Conservation (phyloP, 2,329 filamentous ascomycete species). For the Stagonosporopsis tanaceti region DNA sequence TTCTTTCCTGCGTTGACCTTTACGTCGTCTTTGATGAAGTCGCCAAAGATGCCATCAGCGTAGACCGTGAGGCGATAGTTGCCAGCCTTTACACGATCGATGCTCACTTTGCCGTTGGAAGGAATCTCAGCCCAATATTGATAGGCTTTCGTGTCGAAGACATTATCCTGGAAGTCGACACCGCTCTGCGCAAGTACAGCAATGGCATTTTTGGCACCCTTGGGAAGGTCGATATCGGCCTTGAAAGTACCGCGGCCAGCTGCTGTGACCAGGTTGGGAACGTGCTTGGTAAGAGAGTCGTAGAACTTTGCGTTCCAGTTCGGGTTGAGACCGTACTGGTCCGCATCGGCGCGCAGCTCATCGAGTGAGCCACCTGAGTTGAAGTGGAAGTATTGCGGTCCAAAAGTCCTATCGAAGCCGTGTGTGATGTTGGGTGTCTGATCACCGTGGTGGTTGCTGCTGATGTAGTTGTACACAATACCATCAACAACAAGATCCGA, state of each 20-base stretch:
- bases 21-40: slow-evolving; percentile 63
- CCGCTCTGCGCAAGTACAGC: slow-evolving; percentile 63
- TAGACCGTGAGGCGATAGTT: slow-evolving; percentile 69
- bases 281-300: slow-evolving; percentile 66
- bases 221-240: slow-evolving; percentile 61
- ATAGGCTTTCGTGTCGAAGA: slow-evolving; percentile 60
- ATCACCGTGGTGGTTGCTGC: slow-evolving; percentile 67
- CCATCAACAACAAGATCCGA: slow-evolving; percentile 69
- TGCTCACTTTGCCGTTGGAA: slow-evolving; percentile 58
- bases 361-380: slow-evolving; percentile 59
- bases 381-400: slow-evolving; percentile 69
- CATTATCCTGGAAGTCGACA: slow-evolving; percentile 67
- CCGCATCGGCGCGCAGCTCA: slow-evolving; percentile 62
- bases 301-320: slow-evolving; percentile 68
- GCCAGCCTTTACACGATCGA: slow-evolving; percentile 64
- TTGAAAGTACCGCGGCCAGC: slow-evolving; percentile 60
- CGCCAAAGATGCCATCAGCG: slow-evolving; percentile 68
- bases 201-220: slow-evolving; percentile 59
- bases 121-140: slow-evolving; percentile 66
- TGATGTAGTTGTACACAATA: slow-evolving; percentile 70
- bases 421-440: slow-evolving; percentile 70
- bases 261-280: slow-evolving; percentile 66
- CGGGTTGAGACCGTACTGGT: slow-evolving; percentile 58
- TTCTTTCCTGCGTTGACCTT: slow-evolving; percentile 54
- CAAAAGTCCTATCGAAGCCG: slow-evolving; percentile 58